A percentile compares a stretch with the other conserved stretches of the same genome.
Evolutionary conservation across 805 yeast genomes (phyloP).

Genomic region (Sungouiella thailandica): DNA sequence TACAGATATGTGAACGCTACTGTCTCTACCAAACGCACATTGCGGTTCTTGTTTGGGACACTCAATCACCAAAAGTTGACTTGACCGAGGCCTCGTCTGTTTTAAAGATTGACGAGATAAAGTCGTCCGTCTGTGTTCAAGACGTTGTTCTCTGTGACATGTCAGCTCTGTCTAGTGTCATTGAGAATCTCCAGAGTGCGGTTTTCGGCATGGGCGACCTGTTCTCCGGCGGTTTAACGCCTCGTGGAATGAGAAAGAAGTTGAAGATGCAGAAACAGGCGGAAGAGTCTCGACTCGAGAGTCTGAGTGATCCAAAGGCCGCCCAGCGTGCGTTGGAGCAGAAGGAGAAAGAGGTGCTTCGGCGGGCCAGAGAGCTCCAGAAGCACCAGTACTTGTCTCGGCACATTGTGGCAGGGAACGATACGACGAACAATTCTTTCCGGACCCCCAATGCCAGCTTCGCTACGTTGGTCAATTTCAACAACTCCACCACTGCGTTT

Average conservation of each 20-base stretch:
- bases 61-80: slow-evolving; percentile 13
- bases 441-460: slow-evolving; percentile 11
- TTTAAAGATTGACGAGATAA: slow-evolving; percentile 13
- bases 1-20: slow-evolving; percentile 27
- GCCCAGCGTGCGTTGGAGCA: slow-evolving; percentile 13
- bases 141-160: slow-evolving; percentile 29
- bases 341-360: slow-evolving; percentile 21
- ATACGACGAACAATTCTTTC: slow-evolving; percentile 9
- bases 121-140: slow-evolving; percentile 11
- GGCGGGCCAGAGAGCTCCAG: slow-evolving; percentile 24
- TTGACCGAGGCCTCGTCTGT: slow-evolving; percentile 11
- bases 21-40: slow-evolving; percentile 37
- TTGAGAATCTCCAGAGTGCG: slow-evolving; percentile 19
- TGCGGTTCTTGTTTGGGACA: slow-evolving; percentile 41
- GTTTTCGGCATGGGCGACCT: slow-evolving; percentile 16
- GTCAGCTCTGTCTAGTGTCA: slow-evolving; percentile 25
- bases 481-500: slow-evolving; percentile 13
- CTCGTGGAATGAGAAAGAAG: slow-evolving; percentile 23
- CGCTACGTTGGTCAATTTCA: slow-evolving; percentile 12
- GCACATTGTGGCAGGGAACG: slow-evolving; percentile 18
- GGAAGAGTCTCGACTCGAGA: neutral
- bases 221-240: slow-evolving; percentile 27
- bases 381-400: slow-evolving; percentile 30
- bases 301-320: too few species aligned
- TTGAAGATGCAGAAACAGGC: slow-evolving; percentile 9